These are phyloP conservation scores for Pythium brachiatum DNA, from an alignment of 352 stramenopile genomes.

Conservation along the genomic window DNA sequence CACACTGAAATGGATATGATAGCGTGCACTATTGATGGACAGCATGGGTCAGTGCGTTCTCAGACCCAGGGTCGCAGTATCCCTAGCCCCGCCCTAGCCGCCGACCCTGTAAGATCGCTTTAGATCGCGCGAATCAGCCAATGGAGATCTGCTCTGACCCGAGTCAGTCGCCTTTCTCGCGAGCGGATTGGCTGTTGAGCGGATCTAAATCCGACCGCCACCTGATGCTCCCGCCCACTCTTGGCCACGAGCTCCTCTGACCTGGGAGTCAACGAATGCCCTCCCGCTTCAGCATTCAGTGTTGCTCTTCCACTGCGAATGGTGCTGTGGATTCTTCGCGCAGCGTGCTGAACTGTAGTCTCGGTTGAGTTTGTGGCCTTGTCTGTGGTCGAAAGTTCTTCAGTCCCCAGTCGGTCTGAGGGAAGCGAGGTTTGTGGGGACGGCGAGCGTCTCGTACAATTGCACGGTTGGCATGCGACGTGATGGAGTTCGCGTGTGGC, in stretches of 20 bases:
- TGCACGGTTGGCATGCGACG: no score
- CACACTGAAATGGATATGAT: not conserved
- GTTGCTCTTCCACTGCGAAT: no score
- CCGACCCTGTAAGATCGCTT: constrained; percentile 26
- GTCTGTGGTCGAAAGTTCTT: no score
- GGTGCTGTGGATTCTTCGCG: no score
- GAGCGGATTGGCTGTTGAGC: constrained; percentile 14
- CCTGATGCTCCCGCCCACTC: constrained; percentile 1
- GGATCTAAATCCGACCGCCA: constrained; percentile 1
- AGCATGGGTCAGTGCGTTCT: constrained; percentile 7
- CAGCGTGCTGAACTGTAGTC: no score
- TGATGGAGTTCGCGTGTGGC: no score
- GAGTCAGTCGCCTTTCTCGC: not conserved
- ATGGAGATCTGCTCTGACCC: not conserved
- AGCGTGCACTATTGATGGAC: not conserved
- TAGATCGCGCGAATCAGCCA: constrained; percentile 24
- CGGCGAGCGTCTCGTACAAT: no score
- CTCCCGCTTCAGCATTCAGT: no score
- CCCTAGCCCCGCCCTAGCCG: constrained; percentile 19
- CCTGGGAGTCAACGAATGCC: not conserved
- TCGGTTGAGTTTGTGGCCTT: no score
- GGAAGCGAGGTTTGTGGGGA: no score
- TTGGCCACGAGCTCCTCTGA: not conserved
- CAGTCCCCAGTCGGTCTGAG: no score
- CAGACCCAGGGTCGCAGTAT: constrained; percentile 15